Evolutionary conservation across 257 asterid species (phyloP), one percentile per base, ranked within the genome.

Genomic region (Solanum pinnatisectum): DNA sequence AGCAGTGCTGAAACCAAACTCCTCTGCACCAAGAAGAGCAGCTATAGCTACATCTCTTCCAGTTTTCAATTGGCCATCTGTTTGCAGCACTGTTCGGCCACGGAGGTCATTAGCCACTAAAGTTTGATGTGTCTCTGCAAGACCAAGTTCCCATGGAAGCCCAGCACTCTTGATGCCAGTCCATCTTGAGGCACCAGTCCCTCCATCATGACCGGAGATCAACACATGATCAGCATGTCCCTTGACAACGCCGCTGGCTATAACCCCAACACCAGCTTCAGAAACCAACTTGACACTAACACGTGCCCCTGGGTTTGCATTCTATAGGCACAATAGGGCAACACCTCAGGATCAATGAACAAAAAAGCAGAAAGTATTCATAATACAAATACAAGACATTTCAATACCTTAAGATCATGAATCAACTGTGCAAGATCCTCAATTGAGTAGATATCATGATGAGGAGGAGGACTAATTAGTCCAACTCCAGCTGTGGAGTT

Each of bases 201-300:
- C 99, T 88, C 99, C 99, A 91, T 97, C 99, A 78, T 97, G 99
- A 90, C 99, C 99, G 18, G 99, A 97, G 90, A 97, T 96, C 93
- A 97, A 90, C 87, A 97, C 95, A 76, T 97, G 99, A 86, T 97
- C 99, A 25, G 99, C 99, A 44, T 97, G 99, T 52, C 99, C 99
- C 89, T 97, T 97, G 16, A 97, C 99, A 82, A 97, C 99, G 74
- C 99, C 99, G 16, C 98, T 93, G 68, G 99, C 99, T 85, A 97
- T 97, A 71, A 97, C 99, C 73, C 99, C 99, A 87, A 97, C 99
- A 74, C 99, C 99, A 76, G 99, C 99, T 94, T 97, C 99, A 86
- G 99, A 97, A 88, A 97, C 99, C 90, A 97, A 91, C 92, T 97
- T 97, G 90, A 97, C 99, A 89, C 99, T 97, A 89, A 97, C 88